Base-by-base conservation (phyloP, 1,284 basidiomycete species). In the Cutaneotrichosporon dermatis region DNA sequence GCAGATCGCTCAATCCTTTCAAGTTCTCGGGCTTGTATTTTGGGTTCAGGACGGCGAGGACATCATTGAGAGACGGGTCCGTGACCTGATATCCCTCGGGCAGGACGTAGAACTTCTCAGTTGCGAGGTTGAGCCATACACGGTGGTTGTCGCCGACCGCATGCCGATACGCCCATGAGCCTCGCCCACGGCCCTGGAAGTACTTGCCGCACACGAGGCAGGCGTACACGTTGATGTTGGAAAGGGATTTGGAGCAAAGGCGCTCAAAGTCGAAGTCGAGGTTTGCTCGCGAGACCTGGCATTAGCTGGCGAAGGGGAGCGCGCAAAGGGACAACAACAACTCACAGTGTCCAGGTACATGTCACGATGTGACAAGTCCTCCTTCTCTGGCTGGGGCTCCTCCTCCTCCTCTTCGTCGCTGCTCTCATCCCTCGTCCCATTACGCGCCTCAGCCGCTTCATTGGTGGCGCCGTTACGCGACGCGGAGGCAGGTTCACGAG, bases 231-330 rank as follows among this genome's bases (percentile, higher is more conserved):
- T 99, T 96, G 82, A 97, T 93, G 78, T 97, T 96, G 36, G 90
- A 91, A 51, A 92, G 82, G 35, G 91, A 95, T 59, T 99, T 92
- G 8, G 92, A 97, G 82, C 96, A 99, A 36, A 99, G 84, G 82
- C 95, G 92, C 81, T 99, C 96, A 73, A 99, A 99, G 80, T 99
- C 96, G 79, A 99, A 99, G 78, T 99, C 96, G 62, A 99, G 86
- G 43, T 87, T 82, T 57, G 84, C 84, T 59, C 93, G 84, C 72
- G 94, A 92, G 66, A 96, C 89, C 93, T 92, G 49, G 1, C 6
- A 58, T 61, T 43, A 62, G 55, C 51, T 11, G 44, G 13, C 10
- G 40, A 39, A 37, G 34, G 41, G 41, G 76, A 57, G 11, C 45
- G 5, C 11, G 7, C 36, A 6, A 40, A 51, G 13, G 50, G 36